Evolutionary conservation across 2,329 filamentous ascomycete species (phyloP).

Genomic region (Xylariaceae sp.): DNA sequence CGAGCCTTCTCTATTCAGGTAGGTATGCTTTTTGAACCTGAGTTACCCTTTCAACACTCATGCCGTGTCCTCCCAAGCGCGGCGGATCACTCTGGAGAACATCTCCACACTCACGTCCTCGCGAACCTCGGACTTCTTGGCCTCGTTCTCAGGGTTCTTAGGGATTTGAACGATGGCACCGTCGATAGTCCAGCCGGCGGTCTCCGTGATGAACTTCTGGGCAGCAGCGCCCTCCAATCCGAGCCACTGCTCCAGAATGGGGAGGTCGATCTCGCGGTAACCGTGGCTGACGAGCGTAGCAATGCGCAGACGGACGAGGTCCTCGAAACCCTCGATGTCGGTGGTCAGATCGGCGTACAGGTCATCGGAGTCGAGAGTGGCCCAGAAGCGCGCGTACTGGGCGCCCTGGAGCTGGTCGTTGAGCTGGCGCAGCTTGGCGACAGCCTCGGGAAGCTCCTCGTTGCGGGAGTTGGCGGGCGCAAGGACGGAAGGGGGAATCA

Average conservation of each 20-base stretch:
- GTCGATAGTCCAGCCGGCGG: constrained; percentile 81
- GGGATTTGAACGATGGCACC: constrained; percentile 67
- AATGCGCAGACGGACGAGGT: constrained; percentile 84
- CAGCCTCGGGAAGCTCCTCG: constrained; percentile 77
- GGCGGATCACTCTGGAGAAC: constrained; percentile 72
- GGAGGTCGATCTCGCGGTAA: constrained; percentile 65
- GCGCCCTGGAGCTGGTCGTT: constrained; percentile 85
- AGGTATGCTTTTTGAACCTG: neutral
- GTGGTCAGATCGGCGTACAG: constrained; percentile 92
- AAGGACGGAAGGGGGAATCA: constrained; percentile 80
- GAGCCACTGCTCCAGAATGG: constrained; percentile 69
- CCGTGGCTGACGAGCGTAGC: constrained; percentile 79
- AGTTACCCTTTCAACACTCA: constrained; percentile 28
- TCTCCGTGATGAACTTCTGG: constrained; percentile 74
- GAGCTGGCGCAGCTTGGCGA: constrained; percentile 78
- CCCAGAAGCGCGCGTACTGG: constrained; percentile 91
- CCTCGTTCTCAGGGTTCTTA: constrained; percentile 94
- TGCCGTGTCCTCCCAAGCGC: constrained; percentile 79
- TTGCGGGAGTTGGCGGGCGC: constrained; percentile 47
- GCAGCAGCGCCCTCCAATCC: constrained; percentile 64
- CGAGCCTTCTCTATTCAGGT: too few species aligned
- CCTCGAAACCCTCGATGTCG: constrained; percentile 92
- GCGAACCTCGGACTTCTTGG: constrained; percentile 87
- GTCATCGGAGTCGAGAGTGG: constrained; percentile 85
- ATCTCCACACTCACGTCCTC: constrained; percentile 92